Evolutionary conservation across 352 stramenopile species (phyloP).

Genomic region (Pythium rishiriense): DNA sequence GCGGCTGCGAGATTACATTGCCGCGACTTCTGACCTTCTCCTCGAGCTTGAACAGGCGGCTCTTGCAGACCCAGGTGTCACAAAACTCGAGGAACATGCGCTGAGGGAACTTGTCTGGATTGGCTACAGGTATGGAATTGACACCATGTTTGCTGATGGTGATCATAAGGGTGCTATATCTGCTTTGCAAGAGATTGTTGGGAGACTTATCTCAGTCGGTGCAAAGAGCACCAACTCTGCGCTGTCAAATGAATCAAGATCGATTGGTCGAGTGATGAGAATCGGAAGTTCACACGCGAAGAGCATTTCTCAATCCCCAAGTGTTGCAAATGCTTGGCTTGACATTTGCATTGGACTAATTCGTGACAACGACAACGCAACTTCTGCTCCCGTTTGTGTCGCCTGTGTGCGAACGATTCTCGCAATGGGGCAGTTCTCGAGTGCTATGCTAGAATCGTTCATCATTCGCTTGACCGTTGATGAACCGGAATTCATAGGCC

Average conservation of each 20-base stretch:
- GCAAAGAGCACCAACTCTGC: too few relatives aligned
- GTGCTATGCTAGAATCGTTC: background rate
- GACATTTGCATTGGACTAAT: slow-evolving; percentile 18
- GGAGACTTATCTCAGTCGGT: slow-evolving; percentile 11
- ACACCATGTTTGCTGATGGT: slow-evolving; percentile 15
- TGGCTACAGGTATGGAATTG: slow-evolving; percentile 17
- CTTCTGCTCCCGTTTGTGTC: background rate
- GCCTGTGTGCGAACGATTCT: slow-evolving; percentile 17
- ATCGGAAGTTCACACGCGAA: slow-evolving; percentile 15
- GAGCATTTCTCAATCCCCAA: slow-evolving; percentile 5
- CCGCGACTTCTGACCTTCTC: slow-evolving; percentile 9
- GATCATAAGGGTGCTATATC: slow-evolving; percentile 9
- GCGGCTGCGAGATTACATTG: background rate
- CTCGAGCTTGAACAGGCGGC: slow-evolving; percentile 3
- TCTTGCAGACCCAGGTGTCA: background rate
- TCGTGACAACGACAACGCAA: background rate
- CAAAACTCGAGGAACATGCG: background rate
- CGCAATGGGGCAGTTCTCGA: slow-evolving; percentile 2
- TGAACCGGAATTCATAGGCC: background rate
- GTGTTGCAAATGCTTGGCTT: background rate
- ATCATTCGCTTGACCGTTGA: background rate
- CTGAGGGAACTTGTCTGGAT: slow-evolving; percentile 22
- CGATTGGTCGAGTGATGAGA: slow-evolving; percentile 19
- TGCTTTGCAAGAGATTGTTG: slow-evolving; percentile 17
- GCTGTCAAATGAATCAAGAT: background rate